Base-by-base conservation (phyloP, 495 filamentous ascomycete species). In the Podospora conica region DNA sequence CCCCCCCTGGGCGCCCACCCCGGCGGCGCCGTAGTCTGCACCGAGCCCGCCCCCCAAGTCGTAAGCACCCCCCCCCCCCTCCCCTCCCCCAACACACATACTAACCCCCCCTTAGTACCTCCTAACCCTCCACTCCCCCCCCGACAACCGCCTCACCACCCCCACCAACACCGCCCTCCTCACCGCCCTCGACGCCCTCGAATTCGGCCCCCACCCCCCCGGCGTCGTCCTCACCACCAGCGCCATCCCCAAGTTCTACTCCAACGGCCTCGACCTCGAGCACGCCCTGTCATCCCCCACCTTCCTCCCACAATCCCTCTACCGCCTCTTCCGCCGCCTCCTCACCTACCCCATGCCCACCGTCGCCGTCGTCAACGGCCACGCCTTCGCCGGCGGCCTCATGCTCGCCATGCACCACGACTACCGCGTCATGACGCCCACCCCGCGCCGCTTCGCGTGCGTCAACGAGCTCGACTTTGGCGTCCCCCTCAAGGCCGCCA, bases 351-450 rank as follows among this genome's bases (percentile, higher is more conserved):
- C 90, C 28, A 93, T 93, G 90, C 91, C 91, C n/a, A 93, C 90
- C 0, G 74, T 94, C 57, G 86, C 88, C 15, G 78, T 92, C 2
- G 58, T 94, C 31, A 91, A 91, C 63, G 91, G 91, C n/a, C 91
- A 94, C 73, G 87, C 87, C 60, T 94, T 93, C 73, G 91, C 91
- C 18, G 91, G 83, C 40, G 91, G 89, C 29, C 77, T 92, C 66
- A 92, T 94, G 88, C 75, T 90, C 8, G 87, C 90, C 58, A 91
- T 92, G 88, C 87, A 90, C 75, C 90, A 92, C 79, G 91, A 94
- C 75, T 94, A 93, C 74, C 85, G 91, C 3, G 76, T 92, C 68
- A 86, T 89, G 81, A 86, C 89, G 81, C 91, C 90, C 69, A 85
- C 87, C 0, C 25, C 78, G 3, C 81, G 83, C 28, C 91, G 91